Evolutionary conservation across 1,139 yeast species (phyloP).

Genomic region (Debaryomycetaceae sp.): DNA sequence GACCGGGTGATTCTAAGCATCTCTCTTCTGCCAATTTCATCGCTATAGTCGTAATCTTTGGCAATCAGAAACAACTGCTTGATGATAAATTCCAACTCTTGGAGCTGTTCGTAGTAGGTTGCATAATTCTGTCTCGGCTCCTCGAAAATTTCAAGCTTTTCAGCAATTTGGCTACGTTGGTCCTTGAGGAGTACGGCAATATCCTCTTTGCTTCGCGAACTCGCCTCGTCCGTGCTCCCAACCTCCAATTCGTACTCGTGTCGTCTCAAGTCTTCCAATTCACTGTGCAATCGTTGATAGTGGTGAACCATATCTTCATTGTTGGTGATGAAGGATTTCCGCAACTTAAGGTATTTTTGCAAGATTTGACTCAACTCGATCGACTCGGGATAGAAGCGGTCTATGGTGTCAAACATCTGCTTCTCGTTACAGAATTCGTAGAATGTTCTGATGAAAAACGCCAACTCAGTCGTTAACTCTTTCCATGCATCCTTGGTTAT

Average conservation of each 20-base stretch:
- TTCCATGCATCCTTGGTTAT: slow-evolving; percentile 65
- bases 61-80: slow-evolving; percentile 70
- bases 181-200: neutral
- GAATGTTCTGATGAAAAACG: slow-evolving; percentile 66
- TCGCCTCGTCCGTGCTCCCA: too few relatives aligned
- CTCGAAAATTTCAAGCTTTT: slow-evolving; percentile 8
- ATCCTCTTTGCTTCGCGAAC: too few relatives aligned
- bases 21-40: slow-evolving; percentile 85
- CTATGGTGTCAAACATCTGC: slow-evolving; percentile 54
- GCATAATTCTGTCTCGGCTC: slow-evolving; percentile 8
- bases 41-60: slow-evolving; percentile 76
- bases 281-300: slow-evolving; percentile 15
- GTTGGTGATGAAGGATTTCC: slow-evolving; percentile 33
- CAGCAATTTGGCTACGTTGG: slow-evolving; percentile 8
- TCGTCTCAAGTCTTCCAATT: slow-evolving; percentile 13
- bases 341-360: slow-evolving; percentile 46
- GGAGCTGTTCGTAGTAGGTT: slow-evolving; percentile 32
- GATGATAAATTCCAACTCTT: slow-evolving; percentile 69
- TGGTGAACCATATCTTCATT: slow-evolving; percentile 23
- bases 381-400: slow-evolving; percentile 76
- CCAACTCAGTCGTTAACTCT: slow-evolving; percentile 67
- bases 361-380: slow-evolving; percentile 61
- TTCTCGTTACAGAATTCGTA: slow-evolving; percentile 60
- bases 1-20: slow-evolving; percentile 71
- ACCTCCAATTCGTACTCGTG: slow-evolving; percentile 7